phyloP scores from a whole-genome alignment of 2,329 filamentous ascomycete species.

The Blastomyces silverae region DNA sequence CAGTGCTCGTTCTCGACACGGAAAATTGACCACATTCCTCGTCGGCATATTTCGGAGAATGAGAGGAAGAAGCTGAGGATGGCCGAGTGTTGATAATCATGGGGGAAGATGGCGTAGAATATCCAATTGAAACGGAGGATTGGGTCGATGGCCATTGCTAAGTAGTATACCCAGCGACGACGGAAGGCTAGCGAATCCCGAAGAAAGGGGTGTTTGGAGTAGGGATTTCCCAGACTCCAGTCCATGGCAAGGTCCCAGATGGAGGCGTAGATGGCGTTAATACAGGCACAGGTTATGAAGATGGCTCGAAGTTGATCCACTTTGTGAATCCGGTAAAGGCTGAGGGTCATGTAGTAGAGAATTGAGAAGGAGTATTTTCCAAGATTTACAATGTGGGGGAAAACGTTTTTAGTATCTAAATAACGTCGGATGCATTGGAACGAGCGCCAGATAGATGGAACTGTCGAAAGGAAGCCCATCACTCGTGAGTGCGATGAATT shows the following conservation, averaged over 20 bases:
- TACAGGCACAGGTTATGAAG: slow-evolving; percentile 71
- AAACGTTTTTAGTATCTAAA: slow-evolving; percentile 73
- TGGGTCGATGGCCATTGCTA: slow-evolving; percentile 73
- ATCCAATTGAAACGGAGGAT: slow-evolving; percentile 91
- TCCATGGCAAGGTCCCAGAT: slow-evolving; percentile 97
- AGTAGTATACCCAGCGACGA: slow-evolving; percentile 74
- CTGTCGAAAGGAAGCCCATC: slow-evolving; percentile 73
- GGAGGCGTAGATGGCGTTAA: slow-evolving; percentile 77
- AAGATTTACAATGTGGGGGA: slow-evolving; percentile 87
- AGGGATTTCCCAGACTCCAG: slow-evolving; percentile 79
- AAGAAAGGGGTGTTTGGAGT: slow-evolving; percentile 60
- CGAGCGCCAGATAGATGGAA: slow-evolving; percentile 85
- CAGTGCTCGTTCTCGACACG: slow-evolving; percentile 98
- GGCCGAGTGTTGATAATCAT: slow-evolving; percentile 74
- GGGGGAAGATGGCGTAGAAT: slow-evolving; percentile 77
- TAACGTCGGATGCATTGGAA: slow-evolving; percentile 89
- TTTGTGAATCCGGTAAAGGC: slow-evolving; percentile 70
- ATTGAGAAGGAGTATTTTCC: slow-evolving; percentile 88
- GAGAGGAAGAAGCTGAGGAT: slow-evolving; percentile 71
- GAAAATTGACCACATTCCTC: slow-evolving; percentile 87
- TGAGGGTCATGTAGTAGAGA: slow-evolving; percentile 67
- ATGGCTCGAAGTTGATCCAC: slow-evolving; percentile 53
- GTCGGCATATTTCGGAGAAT: slow-evolving; percentile 70
- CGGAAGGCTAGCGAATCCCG: slow-evolving; percentile 77
- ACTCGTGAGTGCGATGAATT: slow-evolving; percentile 79